phyloP scores from a whole-genome alignment of 2,329 filamentous ascomycete species.

The Pseudogymnoascus sp. region DNA sequence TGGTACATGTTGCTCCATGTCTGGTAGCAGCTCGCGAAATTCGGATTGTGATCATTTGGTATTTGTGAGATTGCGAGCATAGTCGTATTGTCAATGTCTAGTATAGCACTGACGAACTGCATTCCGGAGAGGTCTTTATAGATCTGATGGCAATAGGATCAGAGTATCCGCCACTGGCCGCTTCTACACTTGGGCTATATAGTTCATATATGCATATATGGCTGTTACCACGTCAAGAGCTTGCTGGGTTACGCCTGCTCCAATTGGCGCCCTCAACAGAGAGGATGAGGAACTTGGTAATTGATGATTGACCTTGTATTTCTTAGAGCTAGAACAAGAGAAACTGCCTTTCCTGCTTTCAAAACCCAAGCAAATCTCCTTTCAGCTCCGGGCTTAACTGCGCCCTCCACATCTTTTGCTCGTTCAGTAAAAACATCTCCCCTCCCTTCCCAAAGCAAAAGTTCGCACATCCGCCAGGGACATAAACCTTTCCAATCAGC shows the following conservation, averaged over 20 bases:
- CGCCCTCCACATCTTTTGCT: conserved; percentile 21
- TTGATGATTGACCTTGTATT: not conserved
- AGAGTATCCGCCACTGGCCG: not conserved
- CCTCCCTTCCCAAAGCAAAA: conserved; percentile 26
- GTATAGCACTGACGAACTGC: not conserved
- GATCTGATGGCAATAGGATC: not conserved
- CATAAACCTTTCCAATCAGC: conserved; percentile 43
- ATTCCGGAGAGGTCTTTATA: not conserved
- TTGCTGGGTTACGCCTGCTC: not conserved
- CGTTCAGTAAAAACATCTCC: conserved; percentile 24
- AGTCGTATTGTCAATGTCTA: not conserved
- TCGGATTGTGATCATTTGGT: not conserved
- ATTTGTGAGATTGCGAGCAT: not conserved
- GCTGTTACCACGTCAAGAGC: not conserved
- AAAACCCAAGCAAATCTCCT: conserved; percentile 17
- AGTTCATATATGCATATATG: not conserved
- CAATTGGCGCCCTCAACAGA: not conserved
- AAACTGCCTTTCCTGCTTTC: not conserved
- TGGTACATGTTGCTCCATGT: not conserved
- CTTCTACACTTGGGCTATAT: not conserved
- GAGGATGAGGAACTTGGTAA: not conserved
- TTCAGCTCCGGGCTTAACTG: conserved; percentile 15
- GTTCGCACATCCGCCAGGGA: conserved; percentile 22
- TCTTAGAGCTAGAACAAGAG: not conserved
- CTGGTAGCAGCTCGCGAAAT: not conserved